Conservation (phyloP, 2,329 filamentous ascomycete species). For the Xylariaceae sp. region DNA sequence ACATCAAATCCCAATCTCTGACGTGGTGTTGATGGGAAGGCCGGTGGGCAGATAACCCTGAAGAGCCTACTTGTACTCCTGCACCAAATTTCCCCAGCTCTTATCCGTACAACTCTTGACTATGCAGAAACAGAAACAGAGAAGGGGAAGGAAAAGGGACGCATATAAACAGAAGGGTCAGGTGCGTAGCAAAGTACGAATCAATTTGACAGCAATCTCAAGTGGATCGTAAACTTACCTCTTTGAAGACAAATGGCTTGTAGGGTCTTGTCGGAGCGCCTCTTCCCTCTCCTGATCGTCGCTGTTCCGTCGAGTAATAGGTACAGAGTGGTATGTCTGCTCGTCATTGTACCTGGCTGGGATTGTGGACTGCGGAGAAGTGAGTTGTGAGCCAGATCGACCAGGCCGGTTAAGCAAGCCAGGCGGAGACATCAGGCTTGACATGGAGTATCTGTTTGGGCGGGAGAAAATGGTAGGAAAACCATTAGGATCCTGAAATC, state of each 20-base stretch:
- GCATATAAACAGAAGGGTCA: not conserved
- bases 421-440: slow-evolving; percentile 77
- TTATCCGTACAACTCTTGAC: not conserved
- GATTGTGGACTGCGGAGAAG: slow-evolving; percentile 65
- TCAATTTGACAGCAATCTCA: not conserved
- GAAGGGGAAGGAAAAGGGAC: not conserved
- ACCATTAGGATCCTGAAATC: slow-evolving; percentile 53
- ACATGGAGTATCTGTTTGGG: slow-evolving; percentile 82
- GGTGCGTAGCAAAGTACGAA: not conserved
- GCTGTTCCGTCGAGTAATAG: slow-evolving; percentile 81
- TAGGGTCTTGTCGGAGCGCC: slow-evolving; percentile 62
- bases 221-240: slow-evolving; percentile 57
- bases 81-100: not conserved
- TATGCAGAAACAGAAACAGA: not conserved
- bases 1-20: not conserved
- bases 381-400: slow-evolving; percentile 72
- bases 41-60: not conserved
- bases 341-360: slow-evolving; percentile 57
- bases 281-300: slow-evolving; percentile 85
- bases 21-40: not conserved
- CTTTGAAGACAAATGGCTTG: slow-evolving; percentile 67
- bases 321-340: slow-evolving; percentile 76
- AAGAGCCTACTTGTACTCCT: no score
- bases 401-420: slow-evolving; percentile 67
- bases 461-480: slow-evolving; percentile 78